Conservation (phyloP, 73 alveolate species). For the Paramecium tetraurelia region DNA sequence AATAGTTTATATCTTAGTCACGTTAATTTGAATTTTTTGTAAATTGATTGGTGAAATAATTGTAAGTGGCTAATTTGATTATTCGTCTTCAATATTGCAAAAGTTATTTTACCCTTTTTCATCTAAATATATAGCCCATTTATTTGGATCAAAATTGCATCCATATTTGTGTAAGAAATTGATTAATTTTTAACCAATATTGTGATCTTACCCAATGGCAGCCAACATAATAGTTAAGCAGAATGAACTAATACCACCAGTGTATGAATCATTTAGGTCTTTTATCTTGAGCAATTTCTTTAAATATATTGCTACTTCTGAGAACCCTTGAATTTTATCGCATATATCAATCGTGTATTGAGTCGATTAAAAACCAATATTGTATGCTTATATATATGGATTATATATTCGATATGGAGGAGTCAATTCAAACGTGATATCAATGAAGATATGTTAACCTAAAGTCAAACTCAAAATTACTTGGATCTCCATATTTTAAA, state of each 20-base stretch:
- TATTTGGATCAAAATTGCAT: constrained; percentile 33
- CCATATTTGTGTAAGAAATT: constrained; percentile 42
- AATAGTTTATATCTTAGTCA: neutral
- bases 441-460: neutral
- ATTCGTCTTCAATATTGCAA: neutral
- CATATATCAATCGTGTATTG: neutral
- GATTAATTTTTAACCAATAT: neutral
- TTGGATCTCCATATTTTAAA: neutral
- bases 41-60: constrained; percentile 7
- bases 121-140: constrained; percentile 30
- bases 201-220: neutral
- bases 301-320: neutral
- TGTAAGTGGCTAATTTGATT: neutral
- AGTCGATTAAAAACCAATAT: constrained; percentile 33
- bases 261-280: constrained; percentile 33
- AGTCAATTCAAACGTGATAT: constrained; percentile 29
- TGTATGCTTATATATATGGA: neutral
- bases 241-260: constrained; percentile 51
- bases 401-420: neutral
- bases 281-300: constrained; percentile 2
- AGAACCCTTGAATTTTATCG: neutral
- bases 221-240: constrained; percentile 23
- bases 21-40: neutral
- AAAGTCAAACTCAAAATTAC: neutral
- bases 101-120: neutral